phyloP scores from a whole-genome alignment of 345 rosid genomes.

The Arabis alpina region DNA sequence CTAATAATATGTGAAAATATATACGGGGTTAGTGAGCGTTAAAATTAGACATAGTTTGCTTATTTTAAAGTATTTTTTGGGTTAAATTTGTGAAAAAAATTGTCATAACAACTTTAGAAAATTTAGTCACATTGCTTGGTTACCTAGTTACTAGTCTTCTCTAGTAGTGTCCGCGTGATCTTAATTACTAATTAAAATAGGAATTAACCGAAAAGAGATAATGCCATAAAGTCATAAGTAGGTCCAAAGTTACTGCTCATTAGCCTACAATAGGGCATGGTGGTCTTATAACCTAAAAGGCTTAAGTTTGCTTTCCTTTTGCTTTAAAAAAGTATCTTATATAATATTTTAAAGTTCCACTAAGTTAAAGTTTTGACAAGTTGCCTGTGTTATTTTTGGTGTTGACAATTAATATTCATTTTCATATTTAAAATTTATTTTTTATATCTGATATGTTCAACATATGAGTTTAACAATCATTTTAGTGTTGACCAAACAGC shows the following conservation, averaged over 20 bases:
- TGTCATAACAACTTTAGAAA: too few relatives aligned
- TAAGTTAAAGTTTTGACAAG: too few relatives aligned
- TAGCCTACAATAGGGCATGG: conserved; percentile 28
- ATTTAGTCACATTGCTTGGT: conserved; percentile 3
- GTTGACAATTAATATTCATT: too few relatives aligned
- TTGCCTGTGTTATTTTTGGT: too few relatives aligned
- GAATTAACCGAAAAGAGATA: conserved; percentile 9
- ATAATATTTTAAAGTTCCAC: too few relatives aligned
- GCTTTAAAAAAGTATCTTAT: conserved; percentile 13
- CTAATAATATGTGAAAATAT: too few relatives aligned
- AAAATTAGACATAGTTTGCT: too few relatives aligned
- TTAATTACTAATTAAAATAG: conserved; percentile 5
- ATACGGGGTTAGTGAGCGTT: too few relatives aligned
- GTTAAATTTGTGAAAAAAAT: too few relatives aligned
- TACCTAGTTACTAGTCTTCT: background rate
- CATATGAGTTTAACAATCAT: background rate
- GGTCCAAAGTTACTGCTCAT: conserved; percentile 34
- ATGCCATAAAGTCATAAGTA: conserved; percentile 39
- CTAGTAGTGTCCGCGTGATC: conserved; percentile 28
- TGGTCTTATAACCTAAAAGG: conserved; percentile 29
- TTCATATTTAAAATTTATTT: too few relatives aligned
- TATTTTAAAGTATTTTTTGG: too few relatives aligned
- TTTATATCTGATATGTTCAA: too few relatives aligned
- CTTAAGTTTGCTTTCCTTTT: conserved; percentile 36
- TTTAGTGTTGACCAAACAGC: conserved; percentile 31